Conservation (phyloP, 768 basidiomycete species). For the Mrakia gelida region DNA sequence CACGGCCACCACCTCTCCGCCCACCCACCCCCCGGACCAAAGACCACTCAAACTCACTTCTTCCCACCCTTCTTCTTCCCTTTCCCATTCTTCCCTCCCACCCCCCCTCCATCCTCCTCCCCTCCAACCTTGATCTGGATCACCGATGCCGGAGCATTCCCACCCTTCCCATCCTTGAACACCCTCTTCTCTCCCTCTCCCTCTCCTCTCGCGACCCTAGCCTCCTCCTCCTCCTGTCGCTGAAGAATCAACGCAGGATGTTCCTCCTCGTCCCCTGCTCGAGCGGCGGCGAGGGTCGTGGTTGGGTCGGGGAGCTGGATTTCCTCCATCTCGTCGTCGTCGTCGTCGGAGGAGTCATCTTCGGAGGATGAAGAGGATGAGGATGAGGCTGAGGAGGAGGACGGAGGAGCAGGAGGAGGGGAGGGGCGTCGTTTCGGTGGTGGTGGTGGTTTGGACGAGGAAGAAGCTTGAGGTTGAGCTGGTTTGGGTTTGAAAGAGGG, state of each 20-base stretch:
- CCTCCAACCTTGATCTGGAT: slow-evolving; percentile 24
- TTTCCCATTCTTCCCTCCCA: slow-evolving; percentile 13
- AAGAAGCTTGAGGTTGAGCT: not conserved
- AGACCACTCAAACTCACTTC: no score
- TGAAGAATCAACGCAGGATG: slow-evolving; percentile 28
- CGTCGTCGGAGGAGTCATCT: slow-evolving; percentile 12
- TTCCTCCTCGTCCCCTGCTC: slow-evolving; percentile 22
- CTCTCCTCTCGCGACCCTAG: not conserved
- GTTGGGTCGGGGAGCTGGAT: not conserved
- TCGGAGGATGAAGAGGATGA: not conserved
- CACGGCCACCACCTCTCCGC: no score
- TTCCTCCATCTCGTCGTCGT: slow-evolving; percentile 27
- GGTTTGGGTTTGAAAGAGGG: not conserved
- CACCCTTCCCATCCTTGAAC: slow-evolving; percentile 31
- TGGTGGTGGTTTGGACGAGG: not conserved
- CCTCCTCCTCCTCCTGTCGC: slow-evolving; percentile 10
- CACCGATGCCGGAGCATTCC: not conserved
- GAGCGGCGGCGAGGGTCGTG: not conserved
- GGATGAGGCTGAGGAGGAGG: not conserved
- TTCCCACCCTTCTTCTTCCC: slow-evolving; percentile 12
- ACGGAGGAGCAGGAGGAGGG: not conserved
- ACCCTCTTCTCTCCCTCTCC: not conserved
- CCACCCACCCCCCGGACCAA: no score
- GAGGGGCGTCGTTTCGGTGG: not conserved
- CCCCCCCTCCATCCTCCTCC: not conserved